These are phyloP conservation scores for Schwanniomyces sp. DNA, from an alignment of 805 yeast genomes.

Conservation along the genomic window DNA sequence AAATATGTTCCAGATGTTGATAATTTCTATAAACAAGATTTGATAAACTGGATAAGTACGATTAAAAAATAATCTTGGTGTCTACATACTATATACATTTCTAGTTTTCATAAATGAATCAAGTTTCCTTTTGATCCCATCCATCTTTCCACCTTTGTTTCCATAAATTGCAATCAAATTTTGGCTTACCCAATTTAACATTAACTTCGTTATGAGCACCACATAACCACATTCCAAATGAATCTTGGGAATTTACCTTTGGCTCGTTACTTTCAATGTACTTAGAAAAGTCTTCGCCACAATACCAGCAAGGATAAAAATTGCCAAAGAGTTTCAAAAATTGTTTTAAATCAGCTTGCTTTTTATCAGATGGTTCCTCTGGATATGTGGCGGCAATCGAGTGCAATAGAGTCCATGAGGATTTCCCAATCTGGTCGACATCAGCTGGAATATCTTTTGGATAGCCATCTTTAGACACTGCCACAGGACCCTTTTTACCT, in stretches of 20 bases:
- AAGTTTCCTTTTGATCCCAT: constrained; percentile 52
- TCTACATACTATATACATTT: neutral
- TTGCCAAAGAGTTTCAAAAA: constrained; percentile 72
- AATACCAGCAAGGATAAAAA: constrained; percentile 91
- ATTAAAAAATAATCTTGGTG: constrained; percentile 1
- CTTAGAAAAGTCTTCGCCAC: constrained; percentile 79
- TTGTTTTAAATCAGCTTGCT: constrained; percentile 70
- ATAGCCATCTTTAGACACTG: neutral
- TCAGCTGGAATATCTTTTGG: constrained; percentile 77
- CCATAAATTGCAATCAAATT: constrained; percentile 88
- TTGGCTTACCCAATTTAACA: constrained; percentile 77
- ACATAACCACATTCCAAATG: constrained; percentile 88
- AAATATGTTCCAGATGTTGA: constrained; percentile 21
- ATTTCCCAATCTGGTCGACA: constrained; percentile 72
- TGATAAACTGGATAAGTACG: constrained; percentile 25
- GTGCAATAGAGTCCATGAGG: constrained; percentile 92
- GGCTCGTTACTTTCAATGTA: constrained; percentile 59
- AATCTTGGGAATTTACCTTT: constrained; percentile 64
- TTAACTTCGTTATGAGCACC: constrained; percentile 96
- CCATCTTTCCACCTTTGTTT: constrained; percentile 93
- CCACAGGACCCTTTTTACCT: neutral
- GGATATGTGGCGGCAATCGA: constrained; percentile 91
- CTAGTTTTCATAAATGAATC: neutral
- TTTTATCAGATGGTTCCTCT: constrained; percentile 53
- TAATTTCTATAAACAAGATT: constrained; percentile 25